Base-by-base conservation (phyloP, 2,329 filamentous ascomycete species). In the Talaromyces albobiverticillius region DNA sequence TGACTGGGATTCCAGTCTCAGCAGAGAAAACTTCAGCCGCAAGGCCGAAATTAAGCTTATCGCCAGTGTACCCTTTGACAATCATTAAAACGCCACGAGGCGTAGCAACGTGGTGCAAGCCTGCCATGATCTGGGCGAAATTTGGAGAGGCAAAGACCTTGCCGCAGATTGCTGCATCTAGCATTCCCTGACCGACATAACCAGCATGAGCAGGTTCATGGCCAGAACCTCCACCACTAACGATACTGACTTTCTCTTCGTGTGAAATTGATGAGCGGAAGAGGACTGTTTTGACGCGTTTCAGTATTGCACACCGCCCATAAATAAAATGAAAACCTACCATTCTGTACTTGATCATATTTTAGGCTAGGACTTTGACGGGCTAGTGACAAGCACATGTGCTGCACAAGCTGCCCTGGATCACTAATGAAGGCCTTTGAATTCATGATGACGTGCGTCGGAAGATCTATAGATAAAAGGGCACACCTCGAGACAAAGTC, bases 11-110 rank as follows among this genome's bases (percentile, higher is more conserved):
- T 6, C 18, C 16, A 11, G 31, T 29, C 6, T 22, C 11, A 7
- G 22, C 3, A 11, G 25, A 25, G 7, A 18, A 10, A 54, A 26
- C 38, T 14, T 42, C 41, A n/a, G 48, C 31, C 11, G 46, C 51
- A 20, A 56, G 46, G 9, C 40, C 31, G 34, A 56, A 53, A 29
- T 56, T 46, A 6, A 56, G 16, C 40, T 41, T 53, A 34, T 53
- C 42, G 43, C 34, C 50, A 10, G 48, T 52, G 49, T 51, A 54
- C 5, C 48, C 53, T 41, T 47, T 57, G 25, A 53, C 42, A 13
- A 48, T 38, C 18, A 53, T 20, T n/a, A 49, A 36, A 11, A 38
- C 49, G 3, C 51, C 53, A 20, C 14, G 18, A n/a, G 20, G 20
- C 3, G 46, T 29, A 13, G 29, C 22, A 6, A 49, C 31, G 11